Evolutionary conservation across 2,329 filamentous ascomycete species (phyloP).

Genomic region (Lithohypha guttulata): DNA sequence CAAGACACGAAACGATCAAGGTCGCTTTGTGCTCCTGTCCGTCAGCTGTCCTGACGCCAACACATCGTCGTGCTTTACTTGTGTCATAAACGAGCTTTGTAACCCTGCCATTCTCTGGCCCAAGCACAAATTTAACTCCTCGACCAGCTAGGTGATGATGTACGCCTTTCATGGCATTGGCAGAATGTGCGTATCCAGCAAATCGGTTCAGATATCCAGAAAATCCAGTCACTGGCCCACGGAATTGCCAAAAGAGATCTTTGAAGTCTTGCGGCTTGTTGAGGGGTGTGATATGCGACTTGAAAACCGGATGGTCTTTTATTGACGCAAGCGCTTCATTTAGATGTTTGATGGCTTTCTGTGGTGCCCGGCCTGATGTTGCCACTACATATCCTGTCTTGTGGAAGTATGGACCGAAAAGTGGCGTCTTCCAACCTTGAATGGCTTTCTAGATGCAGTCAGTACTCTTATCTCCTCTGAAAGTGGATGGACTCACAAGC

Average conservation of each 20-base stretch:
- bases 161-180: conserved; percentile 38
- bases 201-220: conserved; percentile 49
- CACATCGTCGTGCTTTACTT: conserved; percentile 26
- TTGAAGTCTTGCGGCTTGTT: conserved; percentile 37
- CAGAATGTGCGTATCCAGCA: conserved; percentile 46
- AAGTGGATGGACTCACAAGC: conserved; percentile 13
- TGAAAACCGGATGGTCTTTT: conserved; percentile 27
- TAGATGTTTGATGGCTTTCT: conserved; percentile 18
- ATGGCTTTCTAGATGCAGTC: conserved; percentile 27
- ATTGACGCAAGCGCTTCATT: conserved; percentile 29
- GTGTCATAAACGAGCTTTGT: conserved; percentile 28
- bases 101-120: conserved; percentile 29
- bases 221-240: conserved; percentile 42
- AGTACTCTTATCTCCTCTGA: no score
- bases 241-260: conserved; percentile 34
- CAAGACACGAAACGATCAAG: conserved; percentile 19
- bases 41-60: conserved; percentile 30
- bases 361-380: conserved; percentile 29
- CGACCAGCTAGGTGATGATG: conserved; percentile 42
- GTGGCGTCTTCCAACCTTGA: conserved; percentile 33
- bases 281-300: conserved; percentile 27
- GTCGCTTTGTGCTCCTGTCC: conserved; percentile 20
- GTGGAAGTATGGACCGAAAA: conserved; percentile 37
- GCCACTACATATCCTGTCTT: conserved; percentile 35
- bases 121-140: conserved; percentile 40